Evolutionary conservation across 2,329 filamentous ascomycete genomes (phyloP).

Genomic region (Dactylellina parvicollis): DNA sequence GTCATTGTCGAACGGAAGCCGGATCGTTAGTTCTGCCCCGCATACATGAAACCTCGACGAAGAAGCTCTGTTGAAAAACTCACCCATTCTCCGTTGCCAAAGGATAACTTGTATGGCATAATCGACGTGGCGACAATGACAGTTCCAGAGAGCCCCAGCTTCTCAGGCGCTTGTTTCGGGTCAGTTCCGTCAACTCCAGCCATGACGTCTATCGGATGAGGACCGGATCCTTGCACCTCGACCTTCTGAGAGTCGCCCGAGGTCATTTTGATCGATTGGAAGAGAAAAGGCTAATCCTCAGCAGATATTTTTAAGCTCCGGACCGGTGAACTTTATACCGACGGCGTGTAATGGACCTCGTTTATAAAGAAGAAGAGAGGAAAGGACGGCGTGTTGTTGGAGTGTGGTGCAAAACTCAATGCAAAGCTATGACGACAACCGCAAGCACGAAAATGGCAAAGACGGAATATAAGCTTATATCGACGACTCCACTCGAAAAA

Average conservation of each 20-base stretch:
- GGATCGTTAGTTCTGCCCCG: constrained; percentile 11
- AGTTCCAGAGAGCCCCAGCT: constrained; percentile 69
- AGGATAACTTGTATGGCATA: constrained; percentile 70
- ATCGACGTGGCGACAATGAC: constrained; percentile 73
- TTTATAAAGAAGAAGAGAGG: constrained; percentile 1
- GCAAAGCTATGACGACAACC: constrained; percentile 43
- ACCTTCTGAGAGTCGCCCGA: constrained; percentile 36
- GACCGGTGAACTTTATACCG: constrained; percentile 1
- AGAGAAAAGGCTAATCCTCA: background rate
- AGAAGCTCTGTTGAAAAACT: constrained; percentile 51
- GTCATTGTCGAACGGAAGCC: constrained; percentile 1
- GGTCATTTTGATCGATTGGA: constrained; percentile 31
- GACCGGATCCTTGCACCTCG: constrained; percentile 32
- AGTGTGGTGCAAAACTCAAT: constrained; percentile 10
- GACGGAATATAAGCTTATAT: constrained; percentile 47
- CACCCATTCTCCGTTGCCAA: constrained; percentile 69
- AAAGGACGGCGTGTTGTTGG: constrained; percentile 1
- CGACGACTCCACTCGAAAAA: constrained; percentile 27
- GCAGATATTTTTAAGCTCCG: constrained; percentile 8
- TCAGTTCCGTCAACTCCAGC: constrained; percentile 61
- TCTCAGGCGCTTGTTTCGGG: constrained; percentile 68
- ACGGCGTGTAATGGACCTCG: background rate
- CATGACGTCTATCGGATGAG: constrained; percentile 47
- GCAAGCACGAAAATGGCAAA: constrained; percentile 10
- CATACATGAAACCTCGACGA: too few relatives aligned